Percentiles rank a stretch among this genome's conserved stretches.
phyloP scores from a whole-genome alignment of 768 basidiomycete genomes.

The Termitomyces sp. region DNA sequence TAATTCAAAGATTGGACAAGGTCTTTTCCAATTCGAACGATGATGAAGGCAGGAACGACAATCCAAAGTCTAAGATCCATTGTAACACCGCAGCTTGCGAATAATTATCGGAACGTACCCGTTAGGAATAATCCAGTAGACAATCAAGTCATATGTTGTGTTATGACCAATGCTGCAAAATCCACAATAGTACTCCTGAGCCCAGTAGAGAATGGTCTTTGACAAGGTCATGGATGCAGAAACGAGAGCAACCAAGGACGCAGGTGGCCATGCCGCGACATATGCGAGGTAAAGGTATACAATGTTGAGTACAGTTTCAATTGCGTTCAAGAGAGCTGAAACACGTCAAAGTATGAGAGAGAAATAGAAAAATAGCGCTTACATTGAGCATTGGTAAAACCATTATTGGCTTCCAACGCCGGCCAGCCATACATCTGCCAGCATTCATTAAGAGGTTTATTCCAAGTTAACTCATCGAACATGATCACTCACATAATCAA shows the following conservation, averaged over 20 bases:
- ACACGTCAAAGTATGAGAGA: neutral
- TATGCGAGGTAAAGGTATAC: conserved; percentile 76
- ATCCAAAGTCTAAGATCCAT: conserved; percentile 62
- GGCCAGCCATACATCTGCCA: conserved; percentile 68
- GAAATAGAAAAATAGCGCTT: conserved; percentile 17
- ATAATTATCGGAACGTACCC: conserved; percentile 43
- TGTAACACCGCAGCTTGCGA: neutral
- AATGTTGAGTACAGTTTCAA: conserved; percentile 76
- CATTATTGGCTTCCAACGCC: conserved; percentile 60
- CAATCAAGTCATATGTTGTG: conserved; percentile 38
- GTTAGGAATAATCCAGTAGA: conserved; percentile 75
- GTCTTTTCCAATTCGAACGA: conserved; percentile 59
- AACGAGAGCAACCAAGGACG: conserved; percentile 72
- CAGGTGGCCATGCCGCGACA: conserved; percentile 53
- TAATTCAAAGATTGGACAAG: conserved; percentile 41
- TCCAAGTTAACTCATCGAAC: neutral
- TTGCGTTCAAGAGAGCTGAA: conserved; percentile 71
- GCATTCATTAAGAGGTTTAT: neutral
- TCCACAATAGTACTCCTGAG: conserved; percentile 75
- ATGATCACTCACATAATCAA: conserved; percentile 27
- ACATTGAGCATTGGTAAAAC: conserved; percentile 89
- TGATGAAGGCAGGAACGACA: conserved; percentile 60
- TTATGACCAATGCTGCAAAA: conserved; percentile 80
- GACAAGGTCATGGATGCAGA: conserved; percentile 75
- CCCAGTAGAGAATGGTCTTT: conserved; percentile 83